Evolutionary conservation across 345 rosid genomes (phyloP).

Genomic region (Syzygium oleosum): DNA sequence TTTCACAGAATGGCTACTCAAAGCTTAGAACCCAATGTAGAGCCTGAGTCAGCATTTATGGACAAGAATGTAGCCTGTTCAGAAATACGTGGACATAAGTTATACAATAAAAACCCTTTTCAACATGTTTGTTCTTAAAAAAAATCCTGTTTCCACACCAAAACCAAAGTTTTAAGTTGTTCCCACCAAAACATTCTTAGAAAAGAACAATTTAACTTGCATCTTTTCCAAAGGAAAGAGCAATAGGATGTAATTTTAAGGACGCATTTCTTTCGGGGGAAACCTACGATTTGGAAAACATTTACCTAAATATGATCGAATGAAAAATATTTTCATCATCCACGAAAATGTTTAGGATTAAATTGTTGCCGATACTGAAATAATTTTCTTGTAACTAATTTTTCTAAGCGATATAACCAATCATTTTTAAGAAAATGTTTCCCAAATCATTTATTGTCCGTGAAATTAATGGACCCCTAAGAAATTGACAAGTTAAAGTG

Average conservation of each 20-base stretch:
- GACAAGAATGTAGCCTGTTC: neutral
- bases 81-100: neutral
- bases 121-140: neutral
- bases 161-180: neutral
- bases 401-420: neutral
- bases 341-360: neutral
- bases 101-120: neutral
- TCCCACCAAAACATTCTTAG: neutral
- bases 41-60: neutral
- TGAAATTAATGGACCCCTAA: neutral
- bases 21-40: neutral
- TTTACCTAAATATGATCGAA: neutral
- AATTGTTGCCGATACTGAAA: neutral
- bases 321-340: neutral
- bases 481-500: neutral
- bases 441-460: neutral
- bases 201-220: neutral
- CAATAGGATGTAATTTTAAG: neutral
- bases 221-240: neutral
- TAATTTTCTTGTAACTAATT: neutral
- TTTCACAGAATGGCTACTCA: neutral
- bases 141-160: neutral
- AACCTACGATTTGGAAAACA: neutral
- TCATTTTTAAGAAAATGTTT: neutral
- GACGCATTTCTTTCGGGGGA: neutral